phyloP scores from a whole-genome alignment of 1,284 basidiomycete species.

The Pascua sp. region DNA sequence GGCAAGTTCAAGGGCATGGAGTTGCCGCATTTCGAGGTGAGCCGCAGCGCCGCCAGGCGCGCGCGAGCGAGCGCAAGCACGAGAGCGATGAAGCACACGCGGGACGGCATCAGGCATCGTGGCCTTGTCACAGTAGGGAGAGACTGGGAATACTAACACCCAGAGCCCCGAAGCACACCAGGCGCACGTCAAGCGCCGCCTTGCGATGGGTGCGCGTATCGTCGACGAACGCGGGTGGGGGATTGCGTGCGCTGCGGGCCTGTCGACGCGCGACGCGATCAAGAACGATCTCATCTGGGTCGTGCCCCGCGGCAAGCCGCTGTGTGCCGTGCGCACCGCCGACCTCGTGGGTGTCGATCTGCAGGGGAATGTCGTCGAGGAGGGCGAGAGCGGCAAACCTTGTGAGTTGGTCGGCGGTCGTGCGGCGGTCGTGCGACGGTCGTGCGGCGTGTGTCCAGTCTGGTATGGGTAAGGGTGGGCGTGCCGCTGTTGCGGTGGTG shows the following conservation, averaged over 20 bases:
- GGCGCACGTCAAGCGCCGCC: slow-evolving; percentile 18
- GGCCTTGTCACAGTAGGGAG: too few relatives aligned
- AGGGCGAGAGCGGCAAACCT: slow-evolving; percentile 11
- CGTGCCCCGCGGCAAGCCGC: slow-evolving; percentile 21
- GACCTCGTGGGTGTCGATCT: slow-evolving; percentile 21
- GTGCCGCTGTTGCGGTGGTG: too few relatives aligned
- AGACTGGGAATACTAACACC: background rate
- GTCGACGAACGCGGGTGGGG: slow-evolving; percentile 28
- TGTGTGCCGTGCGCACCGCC: slow-evolving; percentile 15
- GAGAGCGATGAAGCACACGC: too few relatives aligned
- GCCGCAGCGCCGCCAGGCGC: too few relatives aligned
- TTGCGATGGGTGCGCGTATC: slow-evolving; percentile 27
- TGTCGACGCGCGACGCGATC: slow-evolving; percentile 23
- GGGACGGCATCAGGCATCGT: too few relatives aligned
- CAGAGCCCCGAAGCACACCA: slow-evolving; percentile 12
- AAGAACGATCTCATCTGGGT: slow-evolving; percentile 21
- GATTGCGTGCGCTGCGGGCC: slow-evolving; percentile 21
- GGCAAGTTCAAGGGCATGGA: slow-evolving; percentile 21
- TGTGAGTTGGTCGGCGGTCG: too few relatives aligned
- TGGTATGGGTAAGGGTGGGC: too few relatives aligned
- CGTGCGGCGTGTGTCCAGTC: too few relatives aligned
- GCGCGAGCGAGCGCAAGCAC: background rate
- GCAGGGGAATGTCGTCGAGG: background rate
- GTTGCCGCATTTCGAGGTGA: slow-evolving; percentile 22
- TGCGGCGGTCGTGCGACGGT: too few relatives aligned